These are phyloP conservation scores for Anacardium occidentale DNA, from an alignment of 345 rosid genomes.

Conservation along the genomic window DNA sequence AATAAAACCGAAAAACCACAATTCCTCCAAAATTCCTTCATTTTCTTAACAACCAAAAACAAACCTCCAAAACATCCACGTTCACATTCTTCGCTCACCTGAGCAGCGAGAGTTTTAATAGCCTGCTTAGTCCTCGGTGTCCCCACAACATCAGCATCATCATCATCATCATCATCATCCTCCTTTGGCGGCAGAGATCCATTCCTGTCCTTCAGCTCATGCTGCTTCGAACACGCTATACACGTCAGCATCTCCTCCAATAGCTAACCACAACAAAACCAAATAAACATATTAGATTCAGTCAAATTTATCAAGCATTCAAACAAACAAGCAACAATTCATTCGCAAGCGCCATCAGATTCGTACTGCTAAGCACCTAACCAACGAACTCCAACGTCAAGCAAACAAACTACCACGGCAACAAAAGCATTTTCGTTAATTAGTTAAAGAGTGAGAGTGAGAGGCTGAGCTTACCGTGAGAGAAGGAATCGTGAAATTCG, in stretches of 20 bases:
- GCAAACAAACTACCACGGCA: not conserved
- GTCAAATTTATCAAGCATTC: not conserved
- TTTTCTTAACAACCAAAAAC: constrained; percentile 26
- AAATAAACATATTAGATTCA: constrained; percentile 26
- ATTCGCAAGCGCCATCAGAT: not conserved
- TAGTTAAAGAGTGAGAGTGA: not conserved
- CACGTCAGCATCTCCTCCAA: constrained; percentile 75
- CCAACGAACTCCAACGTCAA: not conserved
- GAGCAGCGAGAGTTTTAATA: constrained; percentile 69
- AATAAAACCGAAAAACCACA: not conserved
- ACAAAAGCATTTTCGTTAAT: too few species aligned
- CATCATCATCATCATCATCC: constrained; percentile 59
- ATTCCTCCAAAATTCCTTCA: not conserved
- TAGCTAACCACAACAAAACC: constrained; percentile 18
- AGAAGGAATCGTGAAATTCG: constrained; percentile 2
- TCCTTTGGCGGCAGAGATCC: constrained; percentile 56
- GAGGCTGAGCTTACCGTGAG: not conserved
- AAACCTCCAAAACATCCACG: not conserved
- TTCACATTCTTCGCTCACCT: constrained; percentile 38
- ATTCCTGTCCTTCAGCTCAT: constrained; percentile 25
- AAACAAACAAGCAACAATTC: not conserved
- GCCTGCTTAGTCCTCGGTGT: constrained; percentile 82
- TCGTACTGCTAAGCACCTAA: not conserved
- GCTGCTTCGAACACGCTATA: constrained; percentile 83
- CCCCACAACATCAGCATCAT: constrained; percentile 46